A percentile compares a stretch with the other conserved stretches of the same genome.
phyloP scores from a whole-genome alignment of 2,329 filamentous ascomycete genomes.

The Dothidotthia symphoricarpi region DNA sequence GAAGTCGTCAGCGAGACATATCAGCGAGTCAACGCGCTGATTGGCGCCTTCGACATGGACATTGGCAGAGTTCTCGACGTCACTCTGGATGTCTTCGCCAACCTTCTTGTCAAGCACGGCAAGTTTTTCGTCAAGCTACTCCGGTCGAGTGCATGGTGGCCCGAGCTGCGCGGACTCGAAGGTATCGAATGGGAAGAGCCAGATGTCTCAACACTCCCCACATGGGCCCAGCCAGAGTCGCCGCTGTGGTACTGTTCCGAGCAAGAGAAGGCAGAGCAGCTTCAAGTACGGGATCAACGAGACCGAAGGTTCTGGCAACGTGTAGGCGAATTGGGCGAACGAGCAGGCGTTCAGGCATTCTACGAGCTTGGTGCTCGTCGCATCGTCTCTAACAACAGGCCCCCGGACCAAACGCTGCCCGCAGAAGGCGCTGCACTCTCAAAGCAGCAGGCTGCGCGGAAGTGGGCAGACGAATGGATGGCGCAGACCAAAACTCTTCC shows the following conservation, averaged over 20 bases:
- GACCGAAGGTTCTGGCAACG: slow-evolving; percentile 79
- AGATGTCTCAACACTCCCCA: slow-evolving; percentile 68
- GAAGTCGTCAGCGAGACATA: slow-evolving; percentile 82
- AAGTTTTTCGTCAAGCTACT: slow-evolving; percentile 94
- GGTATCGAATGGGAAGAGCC: slow-evolving; percentile 50
- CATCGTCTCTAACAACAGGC: slow-evolving; percentile 47
- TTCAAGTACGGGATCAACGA: slow-evolving; percentile 59
- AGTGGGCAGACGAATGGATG: slow-evolving; percentile 64
- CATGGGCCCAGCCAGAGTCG: slow-evolving; percentile 78
- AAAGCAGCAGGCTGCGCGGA: slow-evolving; percentile 46
- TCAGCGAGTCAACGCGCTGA: slow-evolving; percentile 87
- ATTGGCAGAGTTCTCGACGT: slow-evolving; percentile 93
- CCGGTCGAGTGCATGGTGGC: slow-evolving; percentile 95
- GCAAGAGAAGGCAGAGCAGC: slow-evolving; percentile 63
- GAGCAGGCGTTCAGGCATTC: slow-evolving; percentile 72
- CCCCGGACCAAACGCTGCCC: slow-evolving; percentile 32
- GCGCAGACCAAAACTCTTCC: slow-evolving; percentile 76
- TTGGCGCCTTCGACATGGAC: slow-evolving; percentile 95
- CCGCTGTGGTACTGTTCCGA: slow-evolving; percentile 62
- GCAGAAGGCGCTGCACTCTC: slow-evolving; percentile 17
- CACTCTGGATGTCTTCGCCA: slow-evolving; percentile 90
- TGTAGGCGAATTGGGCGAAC: slow-evolving; percentile 59
- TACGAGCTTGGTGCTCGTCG: slow-evolving; percentile 81
- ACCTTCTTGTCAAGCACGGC: slow-evolving; percentile 87
- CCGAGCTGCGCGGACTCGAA: slow-evolving; percentile 60